Base-by-base conservation (phyloP, 2,329 filamentous ascomycete species). In the Fusarium longipes region DNA sequence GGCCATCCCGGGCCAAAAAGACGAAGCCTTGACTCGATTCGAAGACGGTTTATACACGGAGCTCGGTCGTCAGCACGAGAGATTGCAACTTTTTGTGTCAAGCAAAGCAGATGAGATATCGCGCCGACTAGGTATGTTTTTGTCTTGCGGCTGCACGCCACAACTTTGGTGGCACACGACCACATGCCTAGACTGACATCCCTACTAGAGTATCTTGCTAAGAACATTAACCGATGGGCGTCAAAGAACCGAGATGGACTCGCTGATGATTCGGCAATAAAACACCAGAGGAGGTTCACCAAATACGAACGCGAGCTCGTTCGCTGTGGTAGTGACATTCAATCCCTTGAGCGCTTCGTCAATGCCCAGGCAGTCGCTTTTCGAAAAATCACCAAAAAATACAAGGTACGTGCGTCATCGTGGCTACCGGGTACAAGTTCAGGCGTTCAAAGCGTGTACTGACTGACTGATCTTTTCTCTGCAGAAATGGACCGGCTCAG, bases 381-480 rank as follows among this genome's bases (percentile, higher is more conserved):
- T 72, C 86, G 87, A 55, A 96, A 96, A 79, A 89, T 96, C 35
- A 81, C 94, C 32, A 96, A 95, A 77, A 96, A 96, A 76, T 95
- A 96, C 79, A 86, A 84, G 82, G 86, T 73, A 27, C 39, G 36
- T 36, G 35, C 43, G 29, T 29, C 18, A 30, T 47, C 32, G 30
- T 49, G 35, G 15, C 36, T 58, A 11, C 35, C 38, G 22, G n/a
- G 11, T 51, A n/a, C 17, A 49, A 57, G n/a, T 17, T 43, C 24
- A 8, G 42, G 49, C 18, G 22, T 12, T 9, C 6, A 10, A 20
- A 38, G 27, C 33, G 27, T 42, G 18, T 52, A 25, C 57, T 68
- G 48, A 29, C 52, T 68, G 33, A 52, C 17, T 17, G 10, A 18
- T 22, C n/a, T 25, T 59, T 50, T 17, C 5, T 33, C 32, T 33